These are phyloP conservation scores for Ceratocystis variospora DNA, from an alignment of 2,329 filamentous ascomycete species.

Conservation along the genomic window DNA sequence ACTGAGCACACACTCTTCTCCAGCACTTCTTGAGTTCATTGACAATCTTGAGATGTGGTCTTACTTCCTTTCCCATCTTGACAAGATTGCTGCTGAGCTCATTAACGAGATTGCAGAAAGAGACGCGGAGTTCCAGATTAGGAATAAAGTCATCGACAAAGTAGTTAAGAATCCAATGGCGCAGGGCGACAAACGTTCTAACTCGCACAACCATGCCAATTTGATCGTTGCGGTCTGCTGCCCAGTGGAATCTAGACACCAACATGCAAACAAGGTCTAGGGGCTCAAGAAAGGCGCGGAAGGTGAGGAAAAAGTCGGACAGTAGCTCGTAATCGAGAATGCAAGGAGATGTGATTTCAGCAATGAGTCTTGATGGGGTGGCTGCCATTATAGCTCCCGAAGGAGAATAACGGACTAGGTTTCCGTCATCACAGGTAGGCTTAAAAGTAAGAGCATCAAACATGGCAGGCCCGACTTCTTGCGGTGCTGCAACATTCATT, in stretches of 20 bases:
- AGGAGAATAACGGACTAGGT: constrained; percentile 69
- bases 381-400: constrained; percentile 69
- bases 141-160: constrained; percentile 87
- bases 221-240: constrained; percentile 64
- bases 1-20: constrained; percentile 76
- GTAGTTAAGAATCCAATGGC: constrained; percentile 97
- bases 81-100: constrained; percentile 42
- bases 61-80: constrained; percentile 52
- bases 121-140: constrained; percentile 56
- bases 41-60: constrained; percentile 63
- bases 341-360: constrained; percentile 88
- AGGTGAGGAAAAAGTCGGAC: constrained; percentile 96
- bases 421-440: constrained; percentile 61
- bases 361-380: constrained; percentile 78
- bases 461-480: constrained; percentile 55
- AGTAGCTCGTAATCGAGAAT: constrained; percentile 95
- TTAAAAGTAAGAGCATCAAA: constrained; percentile 71
- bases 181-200: constrained; percentile 82
- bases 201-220: constrained; percentile 89
- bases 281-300: constrained; percentile 69
- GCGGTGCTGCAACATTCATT: constrained; percentile 36
- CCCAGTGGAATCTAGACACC: constrained; percentile 75
- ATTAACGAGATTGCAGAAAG: constrained; percentile 74
- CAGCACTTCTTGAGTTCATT: constrained; percentile 94
- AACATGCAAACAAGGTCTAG: constrained; percentile 69